Conservation (phyloP, 495 filamentous ascomycete genomes). For the Usnea hakonensis region DNA sequence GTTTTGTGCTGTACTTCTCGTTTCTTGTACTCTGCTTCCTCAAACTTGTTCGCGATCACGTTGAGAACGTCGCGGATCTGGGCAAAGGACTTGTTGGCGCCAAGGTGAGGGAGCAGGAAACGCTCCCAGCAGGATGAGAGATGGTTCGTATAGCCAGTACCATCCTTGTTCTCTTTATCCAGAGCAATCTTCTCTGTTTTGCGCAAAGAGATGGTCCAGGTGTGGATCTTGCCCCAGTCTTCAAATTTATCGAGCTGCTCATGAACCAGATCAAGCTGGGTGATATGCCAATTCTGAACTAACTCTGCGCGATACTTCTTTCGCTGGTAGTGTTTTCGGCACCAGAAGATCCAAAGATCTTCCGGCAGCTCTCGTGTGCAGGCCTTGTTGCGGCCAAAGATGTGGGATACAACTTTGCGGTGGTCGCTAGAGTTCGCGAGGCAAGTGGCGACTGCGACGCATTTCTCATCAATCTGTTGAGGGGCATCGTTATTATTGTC, state of each 20-base stretch:
- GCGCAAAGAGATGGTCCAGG: constrained; percentile 29
- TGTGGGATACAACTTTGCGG: constrained; percentile 76
- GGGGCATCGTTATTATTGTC: neutral
- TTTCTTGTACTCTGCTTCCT: neutral
- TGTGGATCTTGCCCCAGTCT: constrained; percentile 46
- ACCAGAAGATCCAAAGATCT: constrained; percentile 61
- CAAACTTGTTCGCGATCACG: constrained; percentile 22
- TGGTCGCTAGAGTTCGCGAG: constrained; percentile 11
- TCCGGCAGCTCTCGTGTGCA: constrained; percentile 60
- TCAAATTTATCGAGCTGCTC: constrained; percentile 52
- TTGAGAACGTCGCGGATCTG: constrained; percentile 30
- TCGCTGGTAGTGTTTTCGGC: constrained; percentile 82
- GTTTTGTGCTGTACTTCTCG: constrained; percentile 12
- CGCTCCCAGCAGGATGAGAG: constrained; percentile 25
- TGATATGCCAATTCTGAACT: constrained; percentile 41
- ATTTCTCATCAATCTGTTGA: neutral
- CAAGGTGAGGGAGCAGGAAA: constrained; percentile 25
- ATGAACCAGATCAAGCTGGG: constrained; percentile 53
- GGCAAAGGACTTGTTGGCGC: constrained; percentile 27
- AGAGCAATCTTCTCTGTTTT: constrained; percentile 22
- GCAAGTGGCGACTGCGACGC: neutral
- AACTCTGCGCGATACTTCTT: constrained; percentile 52
- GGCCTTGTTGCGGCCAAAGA: constrained; percentile 83
- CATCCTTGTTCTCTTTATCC: neutral
- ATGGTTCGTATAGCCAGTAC: neutral